These are phyloP conservation scores for Fistulifera solaris DNA, from an alignment of 108 stramenopile genomes.

Conservation along the genomic window DNA sequence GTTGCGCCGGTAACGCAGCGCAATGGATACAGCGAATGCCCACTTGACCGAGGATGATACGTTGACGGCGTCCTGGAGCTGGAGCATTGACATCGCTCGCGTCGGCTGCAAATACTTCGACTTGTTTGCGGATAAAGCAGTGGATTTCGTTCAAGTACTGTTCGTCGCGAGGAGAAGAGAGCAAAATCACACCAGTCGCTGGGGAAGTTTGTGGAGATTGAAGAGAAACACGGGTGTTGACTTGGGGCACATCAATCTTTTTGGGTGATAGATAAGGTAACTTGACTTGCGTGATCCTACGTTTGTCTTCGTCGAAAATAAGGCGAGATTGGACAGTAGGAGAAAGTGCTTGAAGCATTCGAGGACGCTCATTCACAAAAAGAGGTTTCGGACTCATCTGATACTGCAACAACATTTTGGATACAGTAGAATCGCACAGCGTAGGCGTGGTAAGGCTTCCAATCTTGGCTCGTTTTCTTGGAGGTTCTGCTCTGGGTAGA, in stretches of 20 bases:
- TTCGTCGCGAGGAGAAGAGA: conserved; percentile 13
- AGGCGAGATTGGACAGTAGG: too few species aligned
- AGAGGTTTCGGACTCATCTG: too few species aligned
- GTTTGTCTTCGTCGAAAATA: neutral
- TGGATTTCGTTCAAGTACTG: conserved; percentile 34
- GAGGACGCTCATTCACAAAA: too few species aligned
- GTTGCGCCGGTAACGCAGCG: conserved; percentile 11
- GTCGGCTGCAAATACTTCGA: conserved; percentile 44
- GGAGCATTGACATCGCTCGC: conserved; percentile 32
- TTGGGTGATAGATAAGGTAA: neutral
- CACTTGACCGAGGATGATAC: conserved; percentile 34
- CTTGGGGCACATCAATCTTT: too few species aligned
- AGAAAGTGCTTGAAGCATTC: too few species aligned
- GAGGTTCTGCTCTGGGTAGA: too few species aligned
- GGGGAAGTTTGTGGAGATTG: neutral
- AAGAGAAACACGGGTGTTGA: too few species aligned
- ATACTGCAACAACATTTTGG: too few species aligned
- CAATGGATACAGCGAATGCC: conserved; percentile 47
- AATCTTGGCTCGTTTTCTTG: too few species aligned
- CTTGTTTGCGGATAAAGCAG: conserved; percentile 49
- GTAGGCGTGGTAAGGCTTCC: too few species aligned
- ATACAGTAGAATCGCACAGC: too few species aligned
- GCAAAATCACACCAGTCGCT: neutral
- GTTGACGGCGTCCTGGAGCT: conserved; percentile 38
- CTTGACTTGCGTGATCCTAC: neutral